Base-by-base conservation (phyloP, 2,329 filamentous ascomycete genomes). In the Monosporascus cannonballus region DNA sequence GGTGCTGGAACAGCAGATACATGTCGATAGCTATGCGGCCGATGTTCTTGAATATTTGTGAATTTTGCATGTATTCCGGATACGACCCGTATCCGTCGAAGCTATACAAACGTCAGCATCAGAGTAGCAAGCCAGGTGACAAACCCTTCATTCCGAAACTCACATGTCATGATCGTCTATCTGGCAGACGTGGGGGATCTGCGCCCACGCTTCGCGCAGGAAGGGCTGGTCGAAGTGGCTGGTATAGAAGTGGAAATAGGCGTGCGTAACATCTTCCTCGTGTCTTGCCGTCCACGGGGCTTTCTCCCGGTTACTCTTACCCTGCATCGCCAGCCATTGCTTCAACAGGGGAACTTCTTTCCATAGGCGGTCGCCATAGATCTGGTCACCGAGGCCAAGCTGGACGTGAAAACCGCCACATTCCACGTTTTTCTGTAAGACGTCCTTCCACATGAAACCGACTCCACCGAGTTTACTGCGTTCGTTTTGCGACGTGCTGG, bases 221-320 rank as follows among this genome's bases (percentile, higher is more conserved):
- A 95, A 93, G 6, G 93, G 92, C 71, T 99, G 94, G 67, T 99
- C 94, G 67, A 99, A 97, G 69, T 97, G 93, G 61, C 91, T 96
- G 1, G 92, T 96, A 68, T 99, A 99, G 70, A 96, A 99, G 70
- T 99, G 94, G 71, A 99, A 99, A 73, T 96, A 99, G 7, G 94
- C 92, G 71, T 97, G 92, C 2, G 87, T 86, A 18, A 96, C 90
- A 65, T 99, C 94, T 65, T 99, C 93, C 66, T 99, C 91, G 63
- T 97, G 90, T 48, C 90, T 86, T 3, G 93, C 90, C 7, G 92
- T 96, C 94, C 94, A 99, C 44, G 86, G 80, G 0, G 90, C 86
- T 61, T 86, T 95, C 74, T 92, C 96, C 54, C 95, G 81, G 61
- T 91, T 94, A 52, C 97, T 94, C 60, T 96, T 92, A 6, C 94